Evolutionary conservation across 2,329 filamentous ascomycete genomes (phyloP), one percentile per base, ranked within the genome.

Genomic region (Aphanoascus verrucosus): DNA sequence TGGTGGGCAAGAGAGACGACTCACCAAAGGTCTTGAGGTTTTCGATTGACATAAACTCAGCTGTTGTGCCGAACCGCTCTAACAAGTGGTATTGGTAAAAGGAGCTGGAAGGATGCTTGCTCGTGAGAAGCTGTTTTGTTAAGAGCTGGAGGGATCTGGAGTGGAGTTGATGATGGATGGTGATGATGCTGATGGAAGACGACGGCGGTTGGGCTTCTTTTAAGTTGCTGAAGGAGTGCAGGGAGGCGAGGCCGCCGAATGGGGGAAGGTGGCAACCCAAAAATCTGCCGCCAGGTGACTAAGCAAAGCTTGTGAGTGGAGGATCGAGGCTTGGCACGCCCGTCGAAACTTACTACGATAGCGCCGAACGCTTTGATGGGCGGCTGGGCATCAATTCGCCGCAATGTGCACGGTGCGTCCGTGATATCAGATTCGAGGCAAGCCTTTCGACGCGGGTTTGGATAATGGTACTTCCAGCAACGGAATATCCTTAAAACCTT

Each of bases 11-110:
- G 15, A 34, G 32, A 17, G 61, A 56, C 38, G 54, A 79, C 86
- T 71, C 77, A 93, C 87, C 87, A 84, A 88, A 88, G 80, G 85
- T 84, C 83, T 93, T 93, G 77, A 94, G 86, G 82, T 94, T 94
- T 89, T 93, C 86, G 86, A 93, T 93, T 83, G 88, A 93, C 88
- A 93, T 93, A 90, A 88, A 90, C 85, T 86, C 84, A 57, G 83
- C 78, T 78, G 81, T 82, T 83, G 80, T 68, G 69, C 74, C 77
- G 78, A 70, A 71, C 63, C 65, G 62, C 62, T 62, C 64, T 72
- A 69, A 68, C 67, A 67, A 69, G 63, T 65, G 63, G 63, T 64
- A 54, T 63, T 52, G 61, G 59, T 60, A 61, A 63, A 60, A 57
- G 56, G 57, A 48, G 40, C 43, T 46, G 54, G 48, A 58, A 56